Conservation (phyloP, 2,329 filamentous ascomycete genomes). For the Graphium sp. region DNA sequence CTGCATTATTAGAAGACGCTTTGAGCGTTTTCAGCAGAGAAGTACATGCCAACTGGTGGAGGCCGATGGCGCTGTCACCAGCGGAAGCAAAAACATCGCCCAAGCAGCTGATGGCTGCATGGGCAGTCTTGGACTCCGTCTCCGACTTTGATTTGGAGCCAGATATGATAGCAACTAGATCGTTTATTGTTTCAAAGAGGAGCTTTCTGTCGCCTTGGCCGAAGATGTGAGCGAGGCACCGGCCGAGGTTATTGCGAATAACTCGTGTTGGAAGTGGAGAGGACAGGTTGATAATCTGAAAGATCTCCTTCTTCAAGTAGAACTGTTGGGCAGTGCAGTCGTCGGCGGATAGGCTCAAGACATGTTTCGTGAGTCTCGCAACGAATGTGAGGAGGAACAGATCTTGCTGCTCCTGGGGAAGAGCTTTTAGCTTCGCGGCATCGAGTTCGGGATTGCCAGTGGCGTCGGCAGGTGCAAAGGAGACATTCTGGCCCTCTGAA, state of each 20-base stretch:
- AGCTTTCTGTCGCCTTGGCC: conserved; percentile 76
- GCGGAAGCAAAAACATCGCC: conserved; percentile 84
- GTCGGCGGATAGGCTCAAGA: conserved; percentile 55
- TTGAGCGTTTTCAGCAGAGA: conserved; percentile 68
- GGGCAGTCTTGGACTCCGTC: conserved; percentile 61
- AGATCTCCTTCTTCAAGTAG: conserved; percentile 82
- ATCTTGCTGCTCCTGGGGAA: conserved; percentile 90
- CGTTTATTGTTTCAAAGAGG: conserved; percentile 87
- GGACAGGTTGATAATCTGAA: conserved; percentile 75
- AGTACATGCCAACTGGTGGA: conserved; percentile 59
- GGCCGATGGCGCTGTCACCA: conserved; percentile 77
- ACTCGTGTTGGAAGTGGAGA: conserved; percentile 74
- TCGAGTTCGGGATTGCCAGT: conserved; percentile 65
- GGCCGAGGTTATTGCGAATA: conserved; percentile 75
- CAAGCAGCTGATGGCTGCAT: conserved; percentile 74
- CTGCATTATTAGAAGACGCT: conserved; percentile 60
- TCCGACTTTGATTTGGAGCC: conserved; percentile 60
- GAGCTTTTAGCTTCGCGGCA: conserved; percentile 69
- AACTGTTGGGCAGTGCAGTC: conserved; percentile 79
- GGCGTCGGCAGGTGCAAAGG: conserved; percentile 13
- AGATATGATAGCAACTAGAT: conserved; percentile 58
- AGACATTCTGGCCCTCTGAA: no score
- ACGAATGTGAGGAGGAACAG: conserved; percentile 84
- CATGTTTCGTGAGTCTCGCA: conserved; percentile 66
- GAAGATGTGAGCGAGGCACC: conserved; percentile 71